phyloP scores from a whole-genome alignment of 2,329 filamentous ascomycete species.

The Zymoseptoria ardabiliae region DNA sequence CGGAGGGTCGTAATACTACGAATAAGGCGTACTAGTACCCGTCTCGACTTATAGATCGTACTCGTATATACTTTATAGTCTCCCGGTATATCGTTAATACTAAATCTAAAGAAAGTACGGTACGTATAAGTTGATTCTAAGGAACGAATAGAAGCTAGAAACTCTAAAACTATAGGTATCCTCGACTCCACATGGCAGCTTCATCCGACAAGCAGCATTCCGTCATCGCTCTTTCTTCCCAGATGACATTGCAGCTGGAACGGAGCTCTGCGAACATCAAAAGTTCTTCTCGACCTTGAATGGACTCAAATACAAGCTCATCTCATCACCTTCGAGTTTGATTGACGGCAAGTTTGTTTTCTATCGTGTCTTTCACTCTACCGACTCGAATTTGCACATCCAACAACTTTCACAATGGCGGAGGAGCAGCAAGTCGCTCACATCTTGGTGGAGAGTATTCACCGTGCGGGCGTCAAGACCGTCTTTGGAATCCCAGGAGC shows the following conservation, averaged over 20 bases:
- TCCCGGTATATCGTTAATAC: no score
- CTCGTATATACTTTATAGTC: no score
- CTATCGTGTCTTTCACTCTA: background rate
- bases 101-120: no score
- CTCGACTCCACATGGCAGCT: background rate
- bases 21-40: no score
- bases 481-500: slow-evolving; percentile 41
- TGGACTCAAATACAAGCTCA: background rate
- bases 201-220: background rate
- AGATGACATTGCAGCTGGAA: background rate
- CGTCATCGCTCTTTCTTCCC: background rate
- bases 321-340: background rate
- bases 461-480: slow-evolving; percentile 39
- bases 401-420: slow-evolving; percentile 2
- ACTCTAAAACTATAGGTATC: no score
- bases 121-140: no score
- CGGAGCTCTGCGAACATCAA: background rate
- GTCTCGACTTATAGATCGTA: no score
- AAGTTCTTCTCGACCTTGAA: background rate
- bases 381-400: background rate
- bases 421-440: slow-evolving; percentile 25
- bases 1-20: no score
- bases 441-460: slow-evolving; percentile 29
- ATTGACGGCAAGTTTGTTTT: background rate
- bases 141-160: no score